Base-by-base conservation (phyloP, 768 basidiomycete species). In the Dendrothele bispora region DNA sequence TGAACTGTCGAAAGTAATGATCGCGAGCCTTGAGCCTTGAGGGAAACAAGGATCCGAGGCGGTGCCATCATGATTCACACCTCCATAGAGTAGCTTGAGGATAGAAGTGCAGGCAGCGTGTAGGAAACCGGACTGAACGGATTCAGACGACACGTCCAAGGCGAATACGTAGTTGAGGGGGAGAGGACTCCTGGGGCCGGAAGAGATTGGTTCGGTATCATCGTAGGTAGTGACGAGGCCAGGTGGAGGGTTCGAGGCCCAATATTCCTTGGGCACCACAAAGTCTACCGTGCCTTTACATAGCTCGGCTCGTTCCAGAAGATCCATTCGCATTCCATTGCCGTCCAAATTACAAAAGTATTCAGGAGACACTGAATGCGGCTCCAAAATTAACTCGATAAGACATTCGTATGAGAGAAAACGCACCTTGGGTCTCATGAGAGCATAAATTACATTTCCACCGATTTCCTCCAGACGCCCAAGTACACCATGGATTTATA, bases 371-470 rank as follows among this genome's bases (percentile, higher is more conserved):
- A 97, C 95, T 95, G 58, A 3, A 17, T 4, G 22, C 36, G 38
- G 37, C 41, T 41, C 26, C 39, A 54, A 5, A 45, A 38, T 28
- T 17, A 4, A 2, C 11, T 46, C 20, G 29, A 11, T 43, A 18
- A 22, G 26, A 10, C 24, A 20, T 20, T 17, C 27, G 25, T 25
- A 49, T 35, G 38, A 32, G 21, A 29, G 52, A 18, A 28, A 39
- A 59, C 86, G 56, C 55, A 95, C 95, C 94, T 72, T 83, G 77
- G n/a, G 89, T 92, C 59, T 88, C 82, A 54, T 84, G 79, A 2
- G 73, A 68, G 67, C 97, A 99, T 14, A 99, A 62, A 72, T 98
- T 98, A 64, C 97, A 99, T 57, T 77, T 83, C 91, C 95, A 99
- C 55, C 76, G 82, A 49, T 78, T 76, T 5, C 97, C 97, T 3